Conservation (phyloP, 106 monocot genomes). For the Dendrobium officinale region DNA sequence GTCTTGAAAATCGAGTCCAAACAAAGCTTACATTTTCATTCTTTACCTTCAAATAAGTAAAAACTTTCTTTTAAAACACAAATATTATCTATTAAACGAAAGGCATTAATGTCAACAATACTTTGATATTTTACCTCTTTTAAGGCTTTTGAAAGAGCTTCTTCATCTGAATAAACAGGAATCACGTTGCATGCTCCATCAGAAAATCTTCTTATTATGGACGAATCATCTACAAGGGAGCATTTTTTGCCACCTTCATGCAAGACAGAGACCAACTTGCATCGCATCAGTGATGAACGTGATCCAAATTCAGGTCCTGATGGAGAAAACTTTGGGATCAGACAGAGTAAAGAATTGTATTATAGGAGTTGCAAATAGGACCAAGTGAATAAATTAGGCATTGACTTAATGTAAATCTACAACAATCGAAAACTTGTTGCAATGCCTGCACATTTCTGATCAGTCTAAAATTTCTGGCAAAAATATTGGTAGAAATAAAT, state of each 20-base stretch:
- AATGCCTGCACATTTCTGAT: background rate
- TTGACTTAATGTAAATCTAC: background rate
- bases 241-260: constrained; percentile 62
- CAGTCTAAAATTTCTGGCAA: background rate
- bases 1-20: constrained; percentile 77
- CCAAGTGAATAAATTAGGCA: background rate
- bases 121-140: constrained; percentile 55
- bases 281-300: constrained; percentile 33
- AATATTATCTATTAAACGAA: background rate
- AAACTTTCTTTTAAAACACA: background rate
- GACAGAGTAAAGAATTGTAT: background rate
- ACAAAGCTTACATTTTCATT: constrained; percentile 76
- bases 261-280: constrained; percentile 63
- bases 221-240: constrained; percentile 76
- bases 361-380: background rate
- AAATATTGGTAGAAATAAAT: background rate
- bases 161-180: constrained; percentile 67
- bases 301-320: constrained; percentile 93
- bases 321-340: background rate
- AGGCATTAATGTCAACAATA: background rate
- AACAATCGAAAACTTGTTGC: background rate
- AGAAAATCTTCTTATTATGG: constrained; percentile 69
- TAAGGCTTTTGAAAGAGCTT: constrained; percentile 70
- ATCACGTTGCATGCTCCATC: constrained; percentile 85
- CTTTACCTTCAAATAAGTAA: constrained; percentile 47